Base-by-base conservation (phyloP, 2,329 filamentous ascomycete genomes). In the Penicillium italicum region DNA sequence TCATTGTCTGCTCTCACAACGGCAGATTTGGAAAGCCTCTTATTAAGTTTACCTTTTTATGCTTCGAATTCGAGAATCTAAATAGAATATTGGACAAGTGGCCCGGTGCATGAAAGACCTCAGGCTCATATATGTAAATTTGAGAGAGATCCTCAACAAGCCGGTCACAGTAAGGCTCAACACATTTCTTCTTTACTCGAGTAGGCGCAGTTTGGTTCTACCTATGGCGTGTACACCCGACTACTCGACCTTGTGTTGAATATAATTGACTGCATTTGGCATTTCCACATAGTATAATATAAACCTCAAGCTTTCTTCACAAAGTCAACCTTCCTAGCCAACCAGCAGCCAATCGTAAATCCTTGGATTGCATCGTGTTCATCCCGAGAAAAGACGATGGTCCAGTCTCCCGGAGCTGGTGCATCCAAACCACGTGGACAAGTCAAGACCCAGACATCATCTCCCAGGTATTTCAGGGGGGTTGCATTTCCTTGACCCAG, bases 341-440 rank as follows among this genome's bases (percentile, higher is more conserved):
- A 51, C 75, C 75, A 77, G 54, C 75, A 78, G 10, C 76, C 75
- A 44, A 77, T 66, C 0, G 60, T 74, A 10, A 69, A 62, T 1
- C 65, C 64, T 5, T 44, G 46, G 0, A 75, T 61, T 4, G 36
- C 50, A 16, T 68, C 64, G 5, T 57, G 45, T 5, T 62, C 63
- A 49, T 65, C 57, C 11, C 69, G 65, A 24, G 59, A 59, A 30
- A 78, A 72, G 4, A 72, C 67, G 1, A 78, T 57, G 0, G 76
- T 78, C 76, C 76, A 78, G 48, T 77, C 70, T 4, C 76, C 75
- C 1, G 75, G 76, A 0, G 76, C 69, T 5, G 71, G 69, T 1
- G 74, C 70, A 60, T 79, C 77, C 54, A 79, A 59, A 11, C 72
- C 73, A 43, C 77, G 64, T 5, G 73, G 73, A 55, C 72, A 74